Conservation (phyloP, 805 yeast genomes). For the Maudiozyma saulgeensis region DNA sequence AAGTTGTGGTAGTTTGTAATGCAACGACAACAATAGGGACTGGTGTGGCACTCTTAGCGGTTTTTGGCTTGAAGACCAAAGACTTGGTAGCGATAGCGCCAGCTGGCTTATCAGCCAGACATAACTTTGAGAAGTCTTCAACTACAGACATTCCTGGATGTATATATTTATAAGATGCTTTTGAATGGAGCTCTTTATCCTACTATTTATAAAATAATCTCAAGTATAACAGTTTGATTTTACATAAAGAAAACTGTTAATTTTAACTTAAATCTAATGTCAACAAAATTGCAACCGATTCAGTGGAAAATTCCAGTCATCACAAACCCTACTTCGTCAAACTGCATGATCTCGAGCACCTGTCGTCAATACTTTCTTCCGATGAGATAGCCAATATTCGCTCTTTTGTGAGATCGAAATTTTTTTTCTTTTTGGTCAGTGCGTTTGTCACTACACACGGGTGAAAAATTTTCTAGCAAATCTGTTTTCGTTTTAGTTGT, state of each 20-base stretch:
- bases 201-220: too few relatives aligned
- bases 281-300: too few relatives aligned
- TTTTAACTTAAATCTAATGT: background rate
- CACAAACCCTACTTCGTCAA: background rate
- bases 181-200: too few relatives aligned
- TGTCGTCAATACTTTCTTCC: background rate
- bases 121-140: slow-evolving; percentile 56
- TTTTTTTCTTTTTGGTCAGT: background rate
- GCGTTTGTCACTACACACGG: background rate
- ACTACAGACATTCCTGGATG: slow-evolving; percentile 33
- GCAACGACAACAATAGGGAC: slow-evolving; percentile 79
- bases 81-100: slow-evolving; percentile 59
- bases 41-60: slow-evolving; percentile 70
- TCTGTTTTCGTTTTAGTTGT: too few relatives aligned
- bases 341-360: background rate
- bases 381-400: too few relatives aligned
- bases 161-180: too few relatives aligned
- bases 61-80: slow-evolving; percentile 83
- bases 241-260: too few relatives aligned
- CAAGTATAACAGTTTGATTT: too few relatives aligned
- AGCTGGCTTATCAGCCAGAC: slow-evolving; percentile 40
- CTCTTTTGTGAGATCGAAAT: background rate
- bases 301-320: background rate
- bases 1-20: slow-evolving; percentile 58
- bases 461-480: background rate